Percentiles rank a stretch among this genome's conserved stretches.
These are phyloP conservation scores for Globisporangium emineosum DNA, from an alignment of 352 stramenopile species.

Conservation along the genomic window DNA sequence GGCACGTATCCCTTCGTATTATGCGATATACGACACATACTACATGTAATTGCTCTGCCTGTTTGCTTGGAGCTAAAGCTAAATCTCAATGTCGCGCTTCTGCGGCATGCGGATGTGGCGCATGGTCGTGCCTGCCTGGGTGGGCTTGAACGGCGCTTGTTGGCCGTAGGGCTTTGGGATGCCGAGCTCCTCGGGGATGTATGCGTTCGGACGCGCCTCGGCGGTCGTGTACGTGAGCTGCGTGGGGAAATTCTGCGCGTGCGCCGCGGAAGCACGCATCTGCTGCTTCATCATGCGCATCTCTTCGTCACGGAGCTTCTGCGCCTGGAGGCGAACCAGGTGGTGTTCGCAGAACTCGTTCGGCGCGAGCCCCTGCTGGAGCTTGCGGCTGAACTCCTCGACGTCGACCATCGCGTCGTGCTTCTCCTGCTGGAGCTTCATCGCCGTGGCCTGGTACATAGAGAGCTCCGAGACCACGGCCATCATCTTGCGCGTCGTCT, in stretches of 20 bases:
- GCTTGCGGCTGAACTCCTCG: constrained; percentile 54
- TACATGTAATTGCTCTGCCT: neutral
- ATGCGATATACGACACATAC: neutral
- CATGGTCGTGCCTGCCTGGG: constrained; percentile 86
- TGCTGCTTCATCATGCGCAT: constrained; percentile 41
- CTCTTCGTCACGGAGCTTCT: constrained; percentile 54
- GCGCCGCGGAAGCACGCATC: constrained; percentile 29
- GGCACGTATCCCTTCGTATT: neutral
- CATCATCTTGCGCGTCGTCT: constrained; percentile 93
- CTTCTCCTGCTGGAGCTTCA: constrained; percentile 94
- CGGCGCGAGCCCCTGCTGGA: constrained; percentile 67
- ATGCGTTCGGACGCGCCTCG: constrained; percentile 90
- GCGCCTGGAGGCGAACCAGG: constrained; percentile 52
- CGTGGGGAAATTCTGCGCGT: constrained; percentile 63
- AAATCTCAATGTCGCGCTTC: constrained; percentile 92
- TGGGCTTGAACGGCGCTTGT: constrained; percentile 91
- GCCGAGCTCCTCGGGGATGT: constrained; percentile 91
- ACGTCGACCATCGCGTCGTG: constrained; percentile 64
- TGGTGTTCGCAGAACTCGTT: constrained; percentile 78
- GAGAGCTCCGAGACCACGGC: constrained; percentile 92
- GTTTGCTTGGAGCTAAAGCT: constrained; percentile 11
- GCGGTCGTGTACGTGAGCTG: constrained; percentile 86
- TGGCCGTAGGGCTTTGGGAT: constrained; percentile 93
- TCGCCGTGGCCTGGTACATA: constrained; percentile 94
- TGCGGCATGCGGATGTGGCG: constrained; percentile 89